A percentile compares a stretch with the other conserved stretches of the same genome.
phyloP scores from a whole-genome alignment of 495 filamentous ascomycete species.

The Aspergillus incahuasiensis region DNA sequence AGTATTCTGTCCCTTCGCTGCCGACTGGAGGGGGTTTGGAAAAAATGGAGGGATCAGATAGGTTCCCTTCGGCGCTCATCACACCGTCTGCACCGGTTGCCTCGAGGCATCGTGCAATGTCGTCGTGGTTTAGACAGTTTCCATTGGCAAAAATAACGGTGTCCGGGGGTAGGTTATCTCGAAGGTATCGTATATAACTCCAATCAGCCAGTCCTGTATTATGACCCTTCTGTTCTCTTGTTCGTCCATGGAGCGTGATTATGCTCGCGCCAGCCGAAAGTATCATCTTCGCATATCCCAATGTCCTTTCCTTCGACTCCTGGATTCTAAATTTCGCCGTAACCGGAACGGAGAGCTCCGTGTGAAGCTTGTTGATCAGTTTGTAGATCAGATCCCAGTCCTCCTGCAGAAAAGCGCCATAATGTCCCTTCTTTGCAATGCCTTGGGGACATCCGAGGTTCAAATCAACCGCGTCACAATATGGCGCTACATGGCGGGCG shows the following conservation, averaged over 20 bases:
- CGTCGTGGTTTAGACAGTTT: conserved; percentile 79
- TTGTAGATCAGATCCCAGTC: conserved; percentile 76
- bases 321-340: conserved; percentile 94
- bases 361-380: conserved; percentile 74
- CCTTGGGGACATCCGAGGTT: conserved; percentile 98
- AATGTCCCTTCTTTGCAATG: conserved; percentile 84
- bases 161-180: conserved; percentile 77
- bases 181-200: conserved; percentile 72
- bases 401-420: conserved; percentile 93
- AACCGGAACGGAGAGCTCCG: conserved; percentile 68
- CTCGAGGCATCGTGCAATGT: conserved; percentile 72
- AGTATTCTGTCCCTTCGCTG: conserved; percentile 69
- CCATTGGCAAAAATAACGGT: conserved; percentile 96
- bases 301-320: conserved; percentile 77
- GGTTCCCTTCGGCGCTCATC: conserved; percentile 93
- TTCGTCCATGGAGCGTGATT: conserved; percentile 84
- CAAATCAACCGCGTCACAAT: conserved; percentile 92
- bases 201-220: conserved; percentile 93
- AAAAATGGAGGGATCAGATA: conserved; percentile 88
- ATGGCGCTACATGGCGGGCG: conserved; percentile 68
- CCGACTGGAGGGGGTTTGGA: conserved; percentile 58
- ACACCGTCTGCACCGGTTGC: conserved; percentile 89
- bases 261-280: conserved; percentile 86
- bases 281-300: conserved; percentile 87
- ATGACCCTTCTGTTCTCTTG: conserved; percentile 91